Conservation (phyloP, 1,284 basidiomycete genomes). For the Peniophora sp. region DNA sequence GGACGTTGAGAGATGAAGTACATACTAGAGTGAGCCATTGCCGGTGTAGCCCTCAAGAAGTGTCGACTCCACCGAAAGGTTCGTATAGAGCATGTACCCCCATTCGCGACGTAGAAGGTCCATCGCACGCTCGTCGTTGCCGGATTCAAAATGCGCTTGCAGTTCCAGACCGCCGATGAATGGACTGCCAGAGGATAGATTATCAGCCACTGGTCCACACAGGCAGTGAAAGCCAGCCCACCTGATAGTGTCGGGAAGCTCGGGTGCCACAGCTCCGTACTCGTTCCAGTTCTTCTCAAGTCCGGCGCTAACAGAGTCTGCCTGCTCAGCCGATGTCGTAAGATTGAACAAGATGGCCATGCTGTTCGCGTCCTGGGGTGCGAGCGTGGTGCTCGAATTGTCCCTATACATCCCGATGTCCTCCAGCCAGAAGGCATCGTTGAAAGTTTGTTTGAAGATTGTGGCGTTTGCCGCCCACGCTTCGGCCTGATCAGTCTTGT, state of each 20-base stretch:
- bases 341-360: constrained; percentile 43
- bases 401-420: constrained; percentile 37
- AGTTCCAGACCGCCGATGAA: constrained; percentile 21
- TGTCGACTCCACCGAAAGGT: constrained; percentile 41
- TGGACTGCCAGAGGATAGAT: background rate
- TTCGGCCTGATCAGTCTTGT: constrained; percentile 22
- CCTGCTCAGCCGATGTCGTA: constrained; percentile 31
- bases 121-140: constrained; percentile 37
- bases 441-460: constrained; percentile 32
- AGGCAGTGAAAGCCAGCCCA: constrained; percentile 37
- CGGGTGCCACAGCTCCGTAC: constrained; percentile 38
- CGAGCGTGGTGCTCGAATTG: constrained; percentile 32
- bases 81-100: constrained; percentile 49
- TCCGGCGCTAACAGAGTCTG: constrained; percentile 31
- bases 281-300: constrained; percentile 41
- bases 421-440: constrained; percentile 35
- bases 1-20: constrained; percentile 5
- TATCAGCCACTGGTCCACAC: constrained; percentile 32
- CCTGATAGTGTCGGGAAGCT: constrained; percentile 39
- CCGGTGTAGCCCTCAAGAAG: constrained; percentile 43
- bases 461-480: constrained; percentile 34
- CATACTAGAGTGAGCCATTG: constrained; percentile 40
- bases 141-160: constrained; percentile 42
- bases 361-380: constrained; percentile 45
- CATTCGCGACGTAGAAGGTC: constrained; percentile 40